Base-by-base conservation (phyloP, 306 rosid genomes). In the Rosa lucieae region DNA sequence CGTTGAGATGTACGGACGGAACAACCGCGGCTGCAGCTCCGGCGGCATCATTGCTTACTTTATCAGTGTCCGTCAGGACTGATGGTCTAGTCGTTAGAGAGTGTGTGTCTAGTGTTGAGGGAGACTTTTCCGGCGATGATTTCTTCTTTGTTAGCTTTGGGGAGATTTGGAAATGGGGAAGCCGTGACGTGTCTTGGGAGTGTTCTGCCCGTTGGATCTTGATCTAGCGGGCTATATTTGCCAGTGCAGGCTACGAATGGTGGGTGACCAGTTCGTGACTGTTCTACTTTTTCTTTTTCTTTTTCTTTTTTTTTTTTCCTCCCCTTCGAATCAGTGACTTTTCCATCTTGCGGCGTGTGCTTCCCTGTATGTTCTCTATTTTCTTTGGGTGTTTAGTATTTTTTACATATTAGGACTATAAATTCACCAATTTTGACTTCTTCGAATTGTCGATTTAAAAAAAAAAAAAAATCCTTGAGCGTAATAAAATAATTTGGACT, bases 1-100 rank as follows among this genome's bases (percentile, higher is more conserved):
- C 8, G 92, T 79, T 5, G 94, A 62, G 53, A 93, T 85, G 90
- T 86, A 85, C 0, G 98, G 98, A 12, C 98, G 97, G 73, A 89
- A 88, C 6, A 93, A 76, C 15, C 97, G 97, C 7, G 92, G 84
- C 42, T 91, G 96, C 10, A 90, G 90, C 87, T 92, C 97, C 90
- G 94, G 94, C 84, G 91, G 87, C 83, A 93, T 85, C 99, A 96
- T 93, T 69, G 81, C 88, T 52, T 75, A 70, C 56, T 65, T 61
- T 53, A 20, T 6, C 2, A 17, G 67, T 26, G 49, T 49, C 55
- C 29, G 39, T 70, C 4, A 70, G 29, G 65, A 67, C 80, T n/a
- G 65, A 32, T 35, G 12, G 62, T 48, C 44, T 67, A 46, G 40
- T 63, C 18, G 55, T 6, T 20, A 23, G 49, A 29, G 52, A n/a